Evolutionary conservation across 1,284 basidiomycete genomes (phyloP).

Genomic region (Cryptococcus hybrid): DNA sequence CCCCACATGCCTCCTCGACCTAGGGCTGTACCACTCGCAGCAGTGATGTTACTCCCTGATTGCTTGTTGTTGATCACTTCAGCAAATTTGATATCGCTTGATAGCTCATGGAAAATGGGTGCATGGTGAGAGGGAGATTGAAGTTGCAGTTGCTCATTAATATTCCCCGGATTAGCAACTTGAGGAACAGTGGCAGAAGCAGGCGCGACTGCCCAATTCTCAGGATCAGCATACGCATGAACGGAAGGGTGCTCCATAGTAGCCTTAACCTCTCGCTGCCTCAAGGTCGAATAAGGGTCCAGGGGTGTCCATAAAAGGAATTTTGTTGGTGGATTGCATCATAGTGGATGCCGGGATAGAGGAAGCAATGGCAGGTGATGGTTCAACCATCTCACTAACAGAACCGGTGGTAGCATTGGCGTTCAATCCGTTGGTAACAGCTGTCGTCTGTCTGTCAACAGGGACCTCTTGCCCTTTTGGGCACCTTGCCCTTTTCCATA

Average conservation of each 20-base stretch:
- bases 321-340: neutral
- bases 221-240: neutral
- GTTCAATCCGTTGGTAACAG: neutral
- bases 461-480: neutral
- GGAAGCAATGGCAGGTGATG: neutral
- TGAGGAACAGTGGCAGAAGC: neutral
- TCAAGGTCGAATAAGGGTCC: neutral
- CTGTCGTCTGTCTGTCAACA: neutral
- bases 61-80: neutral
- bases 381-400: neutral
- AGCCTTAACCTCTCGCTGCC: neutral
- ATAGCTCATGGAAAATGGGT: neutral
- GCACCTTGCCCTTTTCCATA: neutral
- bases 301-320: neutral
- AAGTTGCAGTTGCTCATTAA: neutral
- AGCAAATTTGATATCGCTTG: too few relatives aligned
- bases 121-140: neutral
- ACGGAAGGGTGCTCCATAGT: neutral
- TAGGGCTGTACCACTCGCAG: neutral
- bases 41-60: too few relatives aligned
- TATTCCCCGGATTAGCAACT: neutral
- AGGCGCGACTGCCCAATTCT: neutral
- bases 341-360: neutral
- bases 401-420: neutral
- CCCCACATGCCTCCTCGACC: neutral